These are phyloP conservation scores for Botrytis fabae DNA, from an alignment of 2,329 filamentous ascomycete genomes.

Conservation along the genomic window DNA sequence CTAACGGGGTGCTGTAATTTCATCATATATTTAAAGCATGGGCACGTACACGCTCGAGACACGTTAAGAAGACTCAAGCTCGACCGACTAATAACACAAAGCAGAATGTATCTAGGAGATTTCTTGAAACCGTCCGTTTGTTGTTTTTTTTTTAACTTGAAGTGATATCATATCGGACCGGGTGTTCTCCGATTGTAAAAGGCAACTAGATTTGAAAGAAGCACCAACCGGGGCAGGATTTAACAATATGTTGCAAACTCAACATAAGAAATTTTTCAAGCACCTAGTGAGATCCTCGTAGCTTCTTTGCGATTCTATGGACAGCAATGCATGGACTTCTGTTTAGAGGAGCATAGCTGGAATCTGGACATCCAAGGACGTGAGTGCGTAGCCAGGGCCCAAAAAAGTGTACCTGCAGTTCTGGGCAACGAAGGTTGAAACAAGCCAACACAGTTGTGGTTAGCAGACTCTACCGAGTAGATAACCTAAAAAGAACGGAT, in stretches of 20 bases:
- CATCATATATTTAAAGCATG: not conserved
- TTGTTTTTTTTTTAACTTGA: not conserved
- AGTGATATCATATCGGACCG: not conserved
- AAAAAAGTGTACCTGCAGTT: constrained; percentile 4
- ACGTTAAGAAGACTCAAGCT: not conserved
- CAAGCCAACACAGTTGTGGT: not conserved
- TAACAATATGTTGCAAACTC: not conserved
- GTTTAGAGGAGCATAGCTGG: too few relatives aligned
- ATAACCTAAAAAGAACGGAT: not conserved
- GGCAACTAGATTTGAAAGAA: not conserved
- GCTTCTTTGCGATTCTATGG: not conserved
- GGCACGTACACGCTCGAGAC: not conserved
- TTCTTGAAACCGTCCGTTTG: not conserved
- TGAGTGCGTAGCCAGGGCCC: not conserved
- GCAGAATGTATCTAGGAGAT: not conserved
- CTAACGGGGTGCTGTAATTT: not conserved
- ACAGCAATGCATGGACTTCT: not conserved
- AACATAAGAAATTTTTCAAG: not conserved
- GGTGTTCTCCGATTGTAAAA: not conserved
- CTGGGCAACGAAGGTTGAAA: not conserved
- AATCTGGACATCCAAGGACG: not conserved
- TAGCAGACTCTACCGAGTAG: not conserved
- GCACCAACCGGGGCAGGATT: not conserved
- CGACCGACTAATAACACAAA: not conserved
- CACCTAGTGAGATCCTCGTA: constrained; percentile 6